These are phyloP conservation scores for Coniochaeta ligniaria DNA, from an alignment of 2,329 filamentous ascomycete species.

Conservation along the genomic window DNA sequence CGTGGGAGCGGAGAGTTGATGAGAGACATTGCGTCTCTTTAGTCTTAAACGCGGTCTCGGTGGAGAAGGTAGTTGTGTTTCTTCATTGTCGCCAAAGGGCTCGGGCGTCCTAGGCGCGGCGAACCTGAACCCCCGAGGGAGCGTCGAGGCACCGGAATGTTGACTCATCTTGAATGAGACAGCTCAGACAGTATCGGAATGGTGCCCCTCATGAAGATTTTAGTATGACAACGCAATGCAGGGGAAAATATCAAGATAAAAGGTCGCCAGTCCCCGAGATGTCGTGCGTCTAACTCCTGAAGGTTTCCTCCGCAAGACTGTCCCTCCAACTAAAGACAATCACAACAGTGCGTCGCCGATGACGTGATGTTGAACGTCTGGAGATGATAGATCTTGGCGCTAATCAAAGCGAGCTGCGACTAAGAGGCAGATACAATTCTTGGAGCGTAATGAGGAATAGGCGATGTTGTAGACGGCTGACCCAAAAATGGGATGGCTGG, in stretches of 20 bases:
- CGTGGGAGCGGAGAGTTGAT: conserved; percentile 47
- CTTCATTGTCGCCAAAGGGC: conserved; percentile 29
- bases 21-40: conserved; percentile 45
- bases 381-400: neutral
- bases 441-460: neutral
- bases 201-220: neutral
- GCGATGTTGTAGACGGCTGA: neutral
- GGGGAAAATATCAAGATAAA: neutral
- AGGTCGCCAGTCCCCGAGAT: neutral
- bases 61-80: conserved; percentile 36
- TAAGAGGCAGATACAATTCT: neutral
- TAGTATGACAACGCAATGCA: neutral
- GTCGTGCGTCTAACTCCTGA: neutral
- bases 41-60: conserved; percentile 47
- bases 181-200: neutral
- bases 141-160: conserved; percentile 35
- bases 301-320: neutral
- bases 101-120: conserved; percentile 44
- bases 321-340: neutral
- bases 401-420: neutral
- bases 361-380: neutral
- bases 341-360: neutral
- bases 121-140: conserved; percentile 34
- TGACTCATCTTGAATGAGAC: conserved; percentile 35
- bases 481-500: conserved; percentile 1